Conservation (phyloP, 768 basidiomycete species). For the Udeniomyces megalosporus region DNA sequence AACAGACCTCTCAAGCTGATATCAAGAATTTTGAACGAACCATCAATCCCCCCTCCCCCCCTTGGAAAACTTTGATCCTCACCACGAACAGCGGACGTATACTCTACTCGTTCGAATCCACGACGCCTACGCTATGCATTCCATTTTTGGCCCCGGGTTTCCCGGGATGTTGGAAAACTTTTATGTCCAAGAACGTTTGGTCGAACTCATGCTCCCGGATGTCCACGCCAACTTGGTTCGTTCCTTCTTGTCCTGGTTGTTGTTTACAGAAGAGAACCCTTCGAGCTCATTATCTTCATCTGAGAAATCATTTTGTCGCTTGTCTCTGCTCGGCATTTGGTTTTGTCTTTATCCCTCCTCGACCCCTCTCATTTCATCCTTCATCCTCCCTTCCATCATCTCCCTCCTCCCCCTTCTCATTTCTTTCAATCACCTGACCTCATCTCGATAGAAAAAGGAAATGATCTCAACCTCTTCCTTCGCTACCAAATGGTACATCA, state of each 20-base stretch:
- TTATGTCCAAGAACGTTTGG: conserved; percentile 82
- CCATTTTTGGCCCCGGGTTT: conserved; percentile 82
- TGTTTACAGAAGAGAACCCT: too few species aligned
- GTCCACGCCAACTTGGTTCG: conserved; percentile 65
- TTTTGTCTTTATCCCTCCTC: background rate
- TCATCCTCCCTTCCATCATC: background rate
- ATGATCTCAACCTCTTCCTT: conserved; percentile 86
- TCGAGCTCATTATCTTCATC: too few species aligned
- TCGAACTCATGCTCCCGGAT: conserved; percentile 71
- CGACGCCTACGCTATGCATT: conserved; percentile 70
- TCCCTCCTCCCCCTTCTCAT: background rate
- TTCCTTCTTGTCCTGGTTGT: conserved; percentile 11
- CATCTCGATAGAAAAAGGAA: conserved; percentile 43
- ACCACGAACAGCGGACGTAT: conserved; percentile 43
- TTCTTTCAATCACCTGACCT: background rate
- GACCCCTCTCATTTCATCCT: background rate
- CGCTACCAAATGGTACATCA: conserved; percentile 99
- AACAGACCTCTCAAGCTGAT: background rate
- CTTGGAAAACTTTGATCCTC: too few species aligned
- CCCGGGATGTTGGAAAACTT: conserved; percentile 91
- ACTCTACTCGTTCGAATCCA: conserved; percentile 73
- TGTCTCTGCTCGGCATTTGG: background rate
- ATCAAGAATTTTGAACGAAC: background rate
- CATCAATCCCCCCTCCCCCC: too few species aligned
- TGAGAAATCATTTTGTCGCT: background rate